Conservation (phyloP, 2,329 filamentous ascomycete genomes). For the Chrysoporthe cubensis region DNA sequence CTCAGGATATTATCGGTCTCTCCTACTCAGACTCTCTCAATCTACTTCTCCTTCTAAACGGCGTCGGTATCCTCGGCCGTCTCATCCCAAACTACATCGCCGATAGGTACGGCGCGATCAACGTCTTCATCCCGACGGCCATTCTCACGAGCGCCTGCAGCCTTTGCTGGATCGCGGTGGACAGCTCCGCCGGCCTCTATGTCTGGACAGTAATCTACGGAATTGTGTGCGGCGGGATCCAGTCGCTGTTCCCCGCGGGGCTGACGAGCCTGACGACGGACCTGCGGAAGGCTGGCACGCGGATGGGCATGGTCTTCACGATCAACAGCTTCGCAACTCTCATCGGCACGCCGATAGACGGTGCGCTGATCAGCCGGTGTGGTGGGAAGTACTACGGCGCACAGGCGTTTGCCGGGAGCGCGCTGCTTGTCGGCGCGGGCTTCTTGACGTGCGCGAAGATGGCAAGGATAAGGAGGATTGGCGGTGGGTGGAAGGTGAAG, state of each 20-base stretch:
- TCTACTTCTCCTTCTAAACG: constrained; percentile 68
- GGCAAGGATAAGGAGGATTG: constrained; percentile 43
- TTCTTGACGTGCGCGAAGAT: constrained; percentile 46
- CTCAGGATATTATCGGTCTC: constrained; percentile 47
- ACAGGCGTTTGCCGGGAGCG: constrained; percentile 52
- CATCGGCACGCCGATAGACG: constrained; percentile 56
- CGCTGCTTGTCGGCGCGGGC: constrained; percentile 45
- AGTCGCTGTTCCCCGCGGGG: constrained; percentile 68
- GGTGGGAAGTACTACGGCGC: constrained; percentile 51
- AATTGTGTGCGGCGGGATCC: constrained; percentile 64
- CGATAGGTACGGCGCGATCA: constrained; percentile 62
- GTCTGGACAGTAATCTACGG: constrained; percentile 68
- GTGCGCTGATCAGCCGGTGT: constrained; percentile 49
- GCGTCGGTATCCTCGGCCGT: constrained; percentile 61
- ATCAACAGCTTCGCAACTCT: constrained; percentile 58
- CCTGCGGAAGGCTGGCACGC: constrained; percentile 54
- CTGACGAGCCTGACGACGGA: constrained; percentile 59
- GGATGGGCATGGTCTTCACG: constrained; percentile 63
- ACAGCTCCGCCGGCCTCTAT: constrained; percentile 55
- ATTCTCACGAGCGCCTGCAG: constrained; percentile 47
- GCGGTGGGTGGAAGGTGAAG: constrained; percentile 45
- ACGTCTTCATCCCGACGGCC: constrained; percentile 57
- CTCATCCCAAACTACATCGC: constrained; percentile 62
- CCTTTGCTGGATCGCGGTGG: constrained; percentile 64
- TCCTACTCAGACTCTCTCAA: constrained; percentile 58